Conservation (phyloP, 805 yeast genomes). For the Nematodospora valgi region DNA sequence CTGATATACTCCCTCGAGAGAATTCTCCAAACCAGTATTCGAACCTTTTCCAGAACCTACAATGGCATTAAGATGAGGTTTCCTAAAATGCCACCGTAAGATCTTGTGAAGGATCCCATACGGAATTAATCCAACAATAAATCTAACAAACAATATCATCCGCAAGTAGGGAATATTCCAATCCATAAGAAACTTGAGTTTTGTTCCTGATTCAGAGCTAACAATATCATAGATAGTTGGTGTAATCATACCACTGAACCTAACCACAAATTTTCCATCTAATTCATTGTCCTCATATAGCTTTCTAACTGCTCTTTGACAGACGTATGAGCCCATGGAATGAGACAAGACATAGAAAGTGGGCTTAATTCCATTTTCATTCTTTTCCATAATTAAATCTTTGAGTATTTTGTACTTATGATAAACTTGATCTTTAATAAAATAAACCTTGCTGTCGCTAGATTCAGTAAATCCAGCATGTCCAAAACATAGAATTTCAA, state of each 20-base stretch:
- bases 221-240: constrained; percentile 69
- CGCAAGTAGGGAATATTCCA: constrained; percentile 24
- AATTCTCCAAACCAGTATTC: constrained; percentile 19
- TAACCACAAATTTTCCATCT: constrained; percentile 20
- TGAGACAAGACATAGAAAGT: constrained; percentile 58
- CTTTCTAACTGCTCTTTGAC: constrained; percentile 47
- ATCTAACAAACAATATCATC: constrained; percentile 17
- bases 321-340: constrained; percentile 67
- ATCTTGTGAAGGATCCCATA: constrained; percentile 1
- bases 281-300: constrained; percentile 22
- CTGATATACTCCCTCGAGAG: constrained; percentile 39
- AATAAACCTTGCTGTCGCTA: constrained; percentile 25
- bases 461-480: constrained; percentile 55
- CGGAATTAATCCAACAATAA: constrained; percentile 16
- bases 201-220: constrained; percentile 32
- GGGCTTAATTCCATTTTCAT: constrained; percentile 14
- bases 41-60: constrained; percentile 3
- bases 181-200: constrained; percentile 21
- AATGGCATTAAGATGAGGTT: not conserved
- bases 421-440: constrained; percentile 52
- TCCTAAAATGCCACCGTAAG: not conserved
- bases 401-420: constrained; percentile 56
- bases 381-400: constrained; percentile 19
- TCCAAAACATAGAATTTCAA: constrained; percentile 58
- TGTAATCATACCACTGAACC: constrained; percentile 57